phyloP scores from a whole-genome alignment of 1,284 basidiomycete genomes.

The Papiliotrema terrestris region DNA sequence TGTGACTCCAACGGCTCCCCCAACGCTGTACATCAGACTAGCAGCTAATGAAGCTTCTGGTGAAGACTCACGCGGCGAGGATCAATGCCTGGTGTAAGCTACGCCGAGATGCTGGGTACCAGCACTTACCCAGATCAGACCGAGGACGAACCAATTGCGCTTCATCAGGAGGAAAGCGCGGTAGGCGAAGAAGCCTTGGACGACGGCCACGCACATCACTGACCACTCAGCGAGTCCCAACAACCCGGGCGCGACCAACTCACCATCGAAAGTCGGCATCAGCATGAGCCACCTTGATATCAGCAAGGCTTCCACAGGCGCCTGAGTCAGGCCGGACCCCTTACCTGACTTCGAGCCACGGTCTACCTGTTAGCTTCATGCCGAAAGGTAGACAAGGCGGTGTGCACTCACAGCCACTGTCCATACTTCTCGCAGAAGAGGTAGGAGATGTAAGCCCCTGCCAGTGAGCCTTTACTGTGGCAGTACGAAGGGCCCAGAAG shows the following conservation, averaged over 20 bases:
- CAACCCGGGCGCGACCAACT: background rate
- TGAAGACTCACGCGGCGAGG: constrained; percentile 10
- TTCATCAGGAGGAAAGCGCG: constrained; percentile 26
- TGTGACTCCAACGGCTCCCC: constrained; percentile 20
- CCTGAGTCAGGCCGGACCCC: too few relatives aligned
- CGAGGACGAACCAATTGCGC: constrained; percentile 23
- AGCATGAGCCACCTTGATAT: constrained; percentile 15
- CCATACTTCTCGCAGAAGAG: constrained; percentile 27
- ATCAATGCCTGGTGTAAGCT: constrained; percentile 5
- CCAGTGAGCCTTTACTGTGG: background rate
- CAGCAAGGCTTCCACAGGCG: background rate
- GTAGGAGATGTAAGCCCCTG: constrained; percentile 22
- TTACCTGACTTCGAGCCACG: constrained; percentile 23
- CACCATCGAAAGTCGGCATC: constrained; percentile 25
- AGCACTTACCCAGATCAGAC: constrained; percentile 15
- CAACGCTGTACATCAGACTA: constrained; percentile 12
- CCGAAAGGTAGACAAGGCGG: background rate
- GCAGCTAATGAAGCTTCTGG: background rate
- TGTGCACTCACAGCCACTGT: constrained; percentile 17
- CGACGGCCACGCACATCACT: constrained; percentile 13
- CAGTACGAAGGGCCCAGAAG: too few relatives aligned
- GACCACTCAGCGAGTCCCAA: background rate
- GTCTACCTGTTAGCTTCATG: constrained; percentile 1
- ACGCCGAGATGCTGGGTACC: background rate
- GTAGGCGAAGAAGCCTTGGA: constrained; percentile 34